Conservation (phyloP, 2,329 filamentous ascomycete genomes). For the Hysterium pulicare region DNA sequence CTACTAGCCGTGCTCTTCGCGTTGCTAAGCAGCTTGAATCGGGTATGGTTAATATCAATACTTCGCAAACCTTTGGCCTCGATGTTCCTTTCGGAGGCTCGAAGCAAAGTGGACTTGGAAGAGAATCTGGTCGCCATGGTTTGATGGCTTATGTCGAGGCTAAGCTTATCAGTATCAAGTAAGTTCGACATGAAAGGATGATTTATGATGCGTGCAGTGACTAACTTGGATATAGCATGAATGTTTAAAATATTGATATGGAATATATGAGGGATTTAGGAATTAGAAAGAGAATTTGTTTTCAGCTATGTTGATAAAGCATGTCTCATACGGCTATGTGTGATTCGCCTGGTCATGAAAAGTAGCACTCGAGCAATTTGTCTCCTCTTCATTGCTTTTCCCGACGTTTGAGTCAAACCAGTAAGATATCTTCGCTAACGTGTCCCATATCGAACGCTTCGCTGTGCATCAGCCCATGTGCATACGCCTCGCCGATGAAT, state of each 20-base stretch:
- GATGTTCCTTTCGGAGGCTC: conserved; percentile 30
- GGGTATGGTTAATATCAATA: conserved; percentile 32
- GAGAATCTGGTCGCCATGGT: conserved; percentile 26
- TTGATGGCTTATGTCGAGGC: conserved; percentile 32
- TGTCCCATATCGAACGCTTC: no score
- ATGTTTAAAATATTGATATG: conserved; percentile 7
- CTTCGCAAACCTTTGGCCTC: conserved; percentile 12
- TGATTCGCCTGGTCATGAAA: no score
- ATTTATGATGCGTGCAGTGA: neutral
- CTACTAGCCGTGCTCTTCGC: conserved; percentile 24
- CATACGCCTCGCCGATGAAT: no score
- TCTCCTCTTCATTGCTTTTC: no score
- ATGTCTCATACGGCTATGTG: no score
- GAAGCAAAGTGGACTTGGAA: conserved; percentile 32
- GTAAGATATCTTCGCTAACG: no score
- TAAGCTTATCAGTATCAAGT: conserved; percentile 32
- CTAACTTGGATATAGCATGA: conserved; percentile 6
- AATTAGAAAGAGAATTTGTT: no score
- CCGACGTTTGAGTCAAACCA: no score
- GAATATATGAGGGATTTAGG: no score
- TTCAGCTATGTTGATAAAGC: no score
- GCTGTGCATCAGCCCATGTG: no score
- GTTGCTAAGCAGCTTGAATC: conserved; percentile 28
- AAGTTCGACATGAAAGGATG: conserved; percentile 7
- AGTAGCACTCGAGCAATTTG: no score